Conservation (phyloP, 805 yeast genomes). For the Pichia heedii region DNA sequence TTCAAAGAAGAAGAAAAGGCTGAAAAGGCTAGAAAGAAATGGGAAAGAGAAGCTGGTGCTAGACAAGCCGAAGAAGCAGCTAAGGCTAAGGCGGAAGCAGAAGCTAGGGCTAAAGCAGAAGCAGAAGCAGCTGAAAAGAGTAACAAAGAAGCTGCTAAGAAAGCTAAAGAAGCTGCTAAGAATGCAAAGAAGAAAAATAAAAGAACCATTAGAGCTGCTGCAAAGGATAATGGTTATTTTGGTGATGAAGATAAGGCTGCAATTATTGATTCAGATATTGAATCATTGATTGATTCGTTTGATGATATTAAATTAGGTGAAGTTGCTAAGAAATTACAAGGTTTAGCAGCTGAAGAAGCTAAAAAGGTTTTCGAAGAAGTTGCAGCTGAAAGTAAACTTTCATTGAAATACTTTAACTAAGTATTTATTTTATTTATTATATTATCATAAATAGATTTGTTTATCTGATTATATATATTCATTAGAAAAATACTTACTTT, state of each 20-base stretch:
- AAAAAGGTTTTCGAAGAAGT: conserved; percentile 51
- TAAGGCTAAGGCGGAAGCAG: conserved; percentile 78
- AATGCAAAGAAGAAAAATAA: conserved; percentile 87
- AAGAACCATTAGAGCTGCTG: conserved; percentile 56
- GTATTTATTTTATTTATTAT: too few species aligned
- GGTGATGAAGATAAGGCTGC: conserved; percentile 66
- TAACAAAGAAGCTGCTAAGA: conserved; percentile 55
- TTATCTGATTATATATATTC: too few species aligned
- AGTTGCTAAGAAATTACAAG: conserved; percentile 62
- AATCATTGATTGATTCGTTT: conserved; percentile 65
- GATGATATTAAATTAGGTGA: conserved; percentile 71
- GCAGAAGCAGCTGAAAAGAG: conserved; percentile 65
- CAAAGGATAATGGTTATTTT: conserved; percentile 77
- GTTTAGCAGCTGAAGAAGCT: conserved; percentile 43
- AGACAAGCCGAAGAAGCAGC: conserved; percentile 95
- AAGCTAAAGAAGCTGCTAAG: conserved; percentile 92
- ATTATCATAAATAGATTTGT: too few species aligned
- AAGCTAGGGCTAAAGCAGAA: conserved; percentile 67
- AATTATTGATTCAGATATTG: conserved; percentile 70
- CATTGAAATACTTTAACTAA: conserved; percentile 6
- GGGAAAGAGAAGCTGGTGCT: conserved; percentile 98
- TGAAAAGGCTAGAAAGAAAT: conserved; percentile 88
- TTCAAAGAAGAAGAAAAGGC: conserved; percentile 92
- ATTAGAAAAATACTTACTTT: too few species aligned
- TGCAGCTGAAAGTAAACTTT: conserved; percentile 33